phyloP scores from a whole-genome alignment of 108 stramenopile species.

The Seminavis robusta region DNA sequence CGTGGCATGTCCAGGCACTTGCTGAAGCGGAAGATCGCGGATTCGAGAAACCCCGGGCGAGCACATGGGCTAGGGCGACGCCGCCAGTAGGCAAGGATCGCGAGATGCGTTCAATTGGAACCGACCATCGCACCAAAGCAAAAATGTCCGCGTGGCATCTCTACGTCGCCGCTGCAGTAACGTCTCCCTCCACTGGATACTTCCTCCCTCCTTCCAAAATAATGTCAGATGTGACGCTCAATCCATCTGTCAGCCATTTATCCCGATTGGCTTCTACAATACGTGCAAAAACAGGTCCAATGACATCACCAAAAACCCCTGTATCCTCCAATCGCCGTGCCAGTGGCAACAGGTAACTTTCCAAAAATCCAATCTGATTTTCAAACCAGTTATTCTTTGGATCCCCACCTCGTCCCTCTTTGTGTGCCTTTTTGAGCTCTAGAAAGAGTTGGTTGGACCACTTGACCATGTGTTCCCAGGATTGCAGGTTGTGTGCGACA shows the following conservation, averaged over 20 bases:
- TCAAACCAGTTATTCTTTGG: slow-evolving; percentile 65
- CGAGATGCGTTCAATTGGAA: no score
- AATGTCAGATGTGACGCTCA: slow-evolving; percentile 27
- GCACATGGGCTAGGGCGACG: no score
- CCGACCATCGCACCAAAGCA: no score
- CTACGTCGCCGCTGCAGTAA: no score
- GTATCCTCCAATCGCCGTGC: slow-evolving; percentile 59
- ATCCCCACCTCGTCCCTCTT: slow-evolving; percentile 50
- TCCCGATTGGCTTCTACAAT: slow-evolving; percentile 36
- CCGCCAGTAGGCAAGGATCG: no score
- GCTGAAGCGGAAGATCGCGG: no score
- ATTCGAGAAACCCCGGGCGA: no score
- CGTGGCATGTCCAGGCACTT: no score
- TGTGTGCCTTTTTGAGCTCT: slow-evolving; percentile 54
- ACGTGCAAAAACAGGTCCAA: slow-evolving; percentile 30
- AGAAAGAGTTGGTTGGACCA: slow-evolving; percentile 60
- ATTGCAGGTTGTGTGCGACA: slow-evolving; percentile 70
- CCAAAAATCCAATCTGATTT: slow-evolving; percentile 78
- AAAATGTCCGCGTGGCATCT: no score
- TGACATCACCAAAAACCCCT: slow-evolving; percentile 55
- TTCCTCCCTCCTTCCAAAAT: slow-evolving; percentile 20
- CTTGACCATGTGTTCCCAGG: slow-evolving; percentile 62
- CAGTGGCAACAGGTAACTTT: slow-evolving; percentile 68
- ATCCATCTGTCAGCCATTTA: slow-evolving; percentile 41
- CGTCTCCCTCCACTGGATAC: slow-evolving; percentile 29